Conservation (phyloP, 805 yeast species). For the Wickerhamia fluorescens region DNA sequence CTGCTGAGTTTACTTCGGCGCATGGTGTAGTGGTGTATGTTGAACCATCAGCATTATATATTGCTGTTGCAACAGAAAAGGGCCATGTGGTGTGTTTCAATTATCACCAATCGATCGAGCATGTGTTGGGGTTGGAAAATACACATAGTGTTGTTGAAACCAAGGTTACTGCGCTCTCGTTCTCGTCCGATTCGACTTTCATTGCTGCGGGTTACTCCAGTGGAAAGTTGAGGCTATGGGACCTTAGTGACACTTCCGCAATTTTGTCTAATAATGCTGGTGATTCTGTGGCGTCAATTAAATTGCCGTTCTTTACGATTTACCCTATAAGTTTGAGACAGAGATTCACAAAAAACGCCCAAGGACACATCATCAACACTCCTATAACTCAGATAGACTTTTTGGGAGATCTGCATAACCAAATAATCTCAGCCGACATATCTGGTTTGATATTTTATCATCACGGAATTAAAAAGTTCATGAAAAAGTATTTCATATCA, state of each 20-base stretch:
- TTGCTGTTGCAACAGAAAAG: slow-evolving; percentile 63
- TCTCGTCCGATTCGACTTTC: slow-evolving; percentile 64
- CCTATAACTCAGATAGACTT: slow-evolving; percentile 21
- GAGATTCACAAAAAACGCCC: slow-evolving; percentile 15
- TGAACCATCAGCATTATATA: slow-evolving; percentile 24
- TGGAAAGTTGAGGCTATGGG: slow-evolving; percentile 71
- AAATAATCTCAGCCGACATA: slow-evolving; percentile 25
- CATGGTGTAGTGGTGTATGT: slow-evolving; percentile 18
- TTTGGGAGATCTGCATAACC: slow-evolving; percentile 19
- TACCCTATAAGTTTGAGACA: slow-evolving; percentile 18
- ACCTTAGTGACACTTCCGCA: slow-evolving; percentile 44
- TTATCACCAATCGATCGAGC: slow-evolving; percentile 52
- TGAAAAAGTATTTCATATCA: slow-evolving; percentile 43
- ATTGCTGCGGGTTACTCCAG: slow-evolving; percentile 60
- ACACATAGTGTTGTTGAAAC: slow-evolving; percentile 26
- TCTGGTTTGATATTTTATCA: slow-evolving; percentile 52
- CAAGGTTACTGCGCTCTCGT: slow-evolving; percentile 44
- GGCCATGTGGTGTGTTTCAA: slow-evolving; percentile 65
- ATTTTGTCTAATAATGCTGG: no score
- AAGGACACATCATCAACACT: slow-evolving; percentile 23
- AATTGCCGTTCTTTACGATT: slow-evolving; percentile 12
- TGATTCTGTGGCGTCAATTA: no score
- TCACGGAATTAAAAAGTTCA: slow-evolving; percentile 50
- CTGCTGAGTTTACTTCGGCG: slow-evolving; percentile 14
- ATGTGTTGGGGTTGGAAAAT: slow-evolving; percentile 20